Evolutionary conservation across 2,329 filamentous ascomycete species (phyloP), one percentile per base, ranked within the genome.

Genomic region (Fusarium concolor): DNA sequence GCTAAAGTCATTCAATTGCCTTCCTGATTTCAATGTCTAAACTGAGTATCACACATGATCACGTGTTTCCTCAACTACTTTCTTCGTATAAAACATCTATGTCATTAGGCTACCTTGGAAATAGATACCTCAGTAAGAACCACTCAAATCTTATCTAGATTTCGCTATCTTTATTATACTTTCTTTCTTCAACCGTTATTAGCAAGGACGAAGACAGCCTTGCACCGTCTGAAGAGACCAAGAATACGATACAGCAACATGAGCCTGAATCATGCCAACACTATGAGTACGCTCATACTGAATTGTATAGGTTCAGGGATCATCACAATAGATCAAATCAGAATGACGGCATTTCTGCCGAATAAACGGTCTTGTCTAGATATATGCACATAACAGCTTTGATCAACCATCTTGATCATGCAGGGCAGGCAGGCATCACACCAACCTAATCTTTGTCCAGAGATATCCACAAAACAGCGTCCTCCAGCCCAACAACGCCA

Each of bases 401-500:
- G 39, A 57, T 53, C 14, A 31, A 24, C 35, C 38, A 44, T 47
- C 9, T 41, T 31, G 20, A 26, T 26, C 26, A 47, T 39, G 37
- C 14, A 65, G 44, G 33, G 45, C 29, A 53, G 18, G 45, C 29
- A 47, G 18, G 37, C 24, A 31, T 31, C 8, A 31, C 10, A 31
- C 29, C 28, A 35, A 6, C 29, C 41, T 20, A 10, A 33, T 55
- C 43, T 47, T 41, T 65, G 47, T 29, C n/a, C 28, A 39, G 28
- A 46, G n/a, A 44, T 42, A 53, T 45, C 20, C 50, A 39, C 26
- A 22, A 45, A 33, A 46, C 18, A 42, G 12, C 28, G n/a, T 35
- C 42, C 43, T 28, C 24, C 45, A 51, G 26, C 39, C 51, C n/a
- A 42, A 22, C 46, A 58, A 69, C 65, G 56, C 65, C 65, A 4